Percentiles rank a stretch among this genome's conserved stretches.
These are phyloP conservation scores for Lasiosphaeria hispida DNA, from an alignment of 495 filamentous ascomycete genomes.

Conservation along the genomic window DNA sequence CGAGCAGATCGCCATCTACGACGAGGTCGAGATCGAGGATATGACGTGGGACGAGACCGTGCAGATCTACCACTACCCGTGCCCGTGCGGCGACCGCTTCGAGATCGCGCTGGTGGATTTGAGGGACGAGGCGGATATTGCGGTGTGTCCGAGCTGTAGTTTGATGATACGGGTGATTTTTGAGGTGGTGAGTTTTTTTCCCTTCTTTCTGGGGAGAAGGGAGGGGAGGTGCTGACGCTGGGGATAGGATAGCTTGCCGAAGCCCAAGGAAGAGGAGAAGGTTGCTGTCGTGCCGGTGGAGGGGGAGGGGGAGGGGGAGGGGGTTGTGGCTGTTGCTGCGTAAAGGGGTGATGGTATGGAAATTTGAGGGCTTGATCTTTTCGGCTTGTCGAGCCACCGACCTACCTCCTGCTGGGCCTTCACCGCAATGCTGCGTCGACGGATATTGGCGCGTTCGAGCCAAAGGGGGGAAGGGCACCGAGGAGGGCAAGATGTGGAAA, in stretches of 20 bases:
- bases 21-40: conserved; percentile 99
- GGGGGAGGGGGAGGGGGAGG: neutral
- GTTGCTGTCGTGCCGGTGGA: neutral
- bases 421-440: too few relatives aligned
- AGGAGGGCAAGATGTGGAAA: too few relatives aligned
- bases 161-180: conserved; percentile 95
- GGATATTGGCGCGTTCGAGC: too few relatives aligned
- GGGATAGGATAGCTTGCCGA: conserved; percentile 36
- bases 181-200: conserved; percentile 62
- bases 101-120: conserved; percentile 85
- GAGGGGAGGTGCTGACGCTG: neutral
- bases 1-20: conserved; percentile 75
- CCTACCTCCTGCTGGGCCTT: too few relatives aligned
- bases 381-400: too few relatives aligned
- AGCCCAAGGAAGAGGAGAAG: conserved; percentile 17
- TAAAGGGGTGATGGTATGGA: neutral
- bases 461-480: too few relatives aligned
- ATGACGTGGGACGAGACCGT: conserved; percentile 86
- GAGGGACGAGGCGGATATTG: conserved; percentile 84
- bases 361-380: neutral
- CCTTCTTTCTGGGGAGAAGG: neutral
- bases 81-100: conserved; percentile 96
- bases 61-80: conserved; percentile 92
- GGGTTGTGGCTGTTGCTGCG: conserved; percentile 23
- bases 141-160: conserved; percentile 93